Evolutionary conservation across 2,329 filamentous ascomycete genomes (phyloP).

Genomic region (Ophiostoma populinum): DNA sequence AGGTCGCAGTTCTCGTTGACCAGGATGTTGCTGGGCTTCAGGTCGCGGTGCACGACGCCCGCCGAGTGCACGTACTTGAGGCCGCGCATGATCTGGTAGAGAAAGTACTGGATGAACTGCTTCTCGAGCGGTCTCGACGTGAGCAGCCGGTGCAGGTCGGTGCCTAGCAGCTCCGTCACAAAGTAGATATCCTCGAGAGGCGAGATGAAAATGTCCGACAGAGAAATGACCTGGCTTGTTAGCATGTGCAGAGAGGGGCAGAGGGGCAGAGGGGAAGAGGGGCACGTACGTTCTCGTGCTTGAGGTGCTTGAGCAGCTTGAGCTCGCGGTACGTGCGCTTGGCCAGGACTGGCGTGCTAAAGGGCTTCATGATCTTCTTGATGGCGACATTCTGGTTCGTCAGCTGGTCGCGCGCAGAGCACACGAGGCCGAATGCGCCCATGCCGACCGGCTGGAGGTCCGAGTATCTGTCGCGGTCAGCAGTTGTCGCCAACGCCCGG

Average conservation of each 20-base stretch:
- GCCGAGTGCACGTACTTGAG: constrained; percentile 98
- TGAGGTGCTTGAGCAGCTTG: constrained; percentile 90
- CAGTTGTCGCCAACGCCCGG: not conserved
- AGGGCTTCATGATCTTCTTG: constrained; percentile 99
- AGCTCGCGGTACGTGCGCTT: constrained; percentile 96
- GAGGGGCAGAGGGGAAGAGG: too few relatives aligned
- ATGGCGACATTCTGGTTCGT: constrained; percentile 93
- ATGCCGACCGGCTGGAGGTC: constrained; percentile 97
- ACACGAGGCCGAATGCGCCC: constrained; percentile 96
- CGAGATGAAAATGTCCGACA: constrained; percentile 99
- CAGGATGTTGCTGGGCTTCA: constrained; percentile 97
- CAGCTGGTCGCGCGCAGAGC: constrained; percentile 94
- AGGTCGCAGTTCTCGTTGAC: constrained; percentile 99
- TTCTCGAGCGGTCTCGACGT: constrained; percentile 94
- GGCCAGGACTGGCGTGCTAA: constrained; percentile 95
- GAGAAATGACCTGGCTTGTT: constrained; percentile 62
- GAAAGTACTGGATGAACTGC: constrained; percentile 99
- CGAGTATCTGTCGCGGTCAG: constrained; percentile 51
- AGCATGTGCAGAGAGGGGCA: too few relatives aligned
- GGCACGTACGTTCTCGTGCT: constrained; percentile 72
- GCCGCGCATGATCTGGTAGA: constrained; percentile 97
- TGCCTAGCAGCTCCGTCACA: constrained; percentile 92
- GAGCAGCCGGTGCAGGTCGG: constrained; percentile 85
- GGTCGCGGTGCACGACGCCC: constrained; percentile 89
- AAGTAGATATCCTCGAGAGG: constrained; percentile 98